Evolutionary conservation across 2,329 filamentous ascomycete species (phyloP).

Genomic region (Phialophora chinensis): DNA sequence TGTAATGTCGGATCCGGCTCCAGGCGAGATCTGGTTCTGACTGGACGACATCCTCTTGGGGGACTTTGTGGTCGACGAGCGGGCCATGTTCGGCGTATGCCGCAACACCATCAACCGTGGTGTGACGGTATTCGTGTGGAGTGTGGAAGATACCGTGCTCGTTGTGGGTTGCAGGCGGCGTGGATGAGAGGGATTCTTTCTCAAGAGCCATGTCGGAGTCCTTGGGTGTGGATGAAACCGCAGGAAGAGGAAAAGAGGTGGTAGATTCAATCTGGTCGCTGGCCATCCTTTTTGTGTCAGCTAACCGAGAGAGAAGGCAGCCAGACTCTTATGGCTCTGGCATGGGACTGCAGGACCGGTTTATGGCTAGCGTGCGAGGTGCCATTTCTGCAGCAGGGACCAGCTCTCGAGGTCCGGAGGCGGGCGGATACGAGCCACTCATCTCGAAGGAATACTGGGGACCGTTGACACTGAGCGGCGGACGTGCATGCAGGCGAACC

Average conservation of each 20-base stretch:
- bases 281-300: conserved; percentile 20
- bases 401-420: conserved; percentile 21
- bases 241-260: background rate
- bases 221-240: conserved; percentile 4
- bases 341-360: conserved; percentile 2
- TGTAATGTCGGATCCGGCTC: conserved; percentile 58
- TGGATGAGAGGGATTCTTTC: conserved; percentile 31
- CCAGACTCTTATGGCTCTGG: conserved; percentile 26
- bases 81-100: conserved; percentile 43
- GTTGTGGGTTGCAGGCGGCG: conserved; percentile 32
- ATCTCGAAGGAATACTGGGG: conserved; percentile 12
- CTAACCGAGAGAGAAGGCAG: conserved; percentile 6
- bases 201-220: conserved; percentile 32
- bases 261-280: conserved; percentile 17
- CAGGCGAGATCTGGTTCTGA: conserved; percentile 51
- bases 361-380: conserved; percentile 2
- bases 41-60: conserved; percentile 41
- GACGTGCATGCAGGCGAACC: conserved; percentile 28
- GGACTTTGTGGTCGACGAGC: conserved; percentile 44
- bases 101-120: conserved; percentile 31
- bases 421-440: conserved; percentile 26
- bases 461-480: conserved; percentile 6
- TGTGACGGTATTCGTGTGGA: conserved; percentile 29
- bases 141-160: conserved; percentile 23
- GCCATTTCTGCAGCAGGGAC: conserved; percentile 14